Percentiles rank a stretch among this genome's conserved stretches.
Evolutionary conservation across 192 early-diverging fungal species (phyloP).

Genomic region (Mortierella claussenii): DNA sequence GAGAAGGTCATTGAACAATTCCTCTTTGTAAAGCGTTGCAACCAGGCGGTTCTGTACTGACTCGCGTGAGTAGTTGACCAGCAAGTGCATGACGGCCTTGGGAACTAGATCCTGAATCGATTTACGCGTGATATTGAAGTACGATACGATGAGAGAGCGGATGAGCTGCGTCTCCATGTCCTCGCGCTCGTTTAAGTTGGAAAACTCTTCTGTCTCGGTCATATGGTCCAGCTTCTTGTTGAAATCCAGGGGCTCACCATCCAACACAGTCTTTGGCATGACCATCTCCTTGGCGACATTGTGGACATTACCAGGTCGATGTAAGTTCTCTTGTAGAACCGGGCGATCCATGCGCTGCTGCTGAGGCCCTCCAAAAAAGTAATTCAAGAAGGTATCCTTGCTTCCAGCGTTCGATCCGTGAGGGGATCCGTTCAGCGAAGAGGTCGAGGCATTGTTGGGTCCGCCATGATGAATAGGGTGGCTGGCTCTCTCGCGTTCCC

Average conservation of each 20-base stretch:
- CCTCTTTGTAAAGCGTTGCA: constrained; percentile 76
- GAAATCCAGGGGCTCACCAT: constrained; percentile 32
- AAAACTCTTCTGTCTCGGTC: constrained; percentile 15
- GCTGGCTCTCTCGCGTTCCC: constrained; percentile 39
- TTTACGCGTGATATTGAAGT: constrained; percentile 84
- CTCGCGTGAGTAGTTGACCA: constrained; percentile 81
- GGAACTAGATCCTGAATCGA: constrained; percentile 83
- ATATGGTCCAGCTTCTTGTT: constrained; percentile 26
- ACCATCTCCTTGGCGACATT: constrained; percentile 51
- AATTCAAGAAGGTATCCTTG: constrained; percentile 61
- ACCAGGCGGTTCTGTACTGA: constrained; percentile 82
- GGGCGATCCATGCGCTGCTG: constrained; percentile 42
- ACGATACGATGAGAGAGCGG: constrained; percentile 81
- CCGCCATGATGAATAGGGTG: constrained; percentile 29
- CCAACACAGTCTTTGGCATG: constrained; percentile 52
- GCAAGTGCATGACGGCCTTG: constrained; percentile 84
- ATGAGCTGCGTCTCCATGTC: constrained; percentile 84
- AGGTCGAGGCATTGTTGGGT: constrained; percentile 31
- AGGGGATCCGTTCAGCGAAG: constrained; percentile 27
- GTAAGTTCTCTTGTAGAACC: constrained; percentile 14
- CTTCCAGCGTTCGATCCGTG: constrained; percentile 28
- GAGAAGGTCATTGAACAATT: constrained; percentile 74
- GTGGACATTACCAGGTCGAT: constrained; percentile 16
- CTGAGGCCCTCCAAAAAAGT: constrained; percentile 61
- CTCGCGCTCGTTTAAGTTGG: constrained; percentile 62